Conservation (phyloP, 345 rosid genomes). For the Leavenworthia alabamica region DNA sequence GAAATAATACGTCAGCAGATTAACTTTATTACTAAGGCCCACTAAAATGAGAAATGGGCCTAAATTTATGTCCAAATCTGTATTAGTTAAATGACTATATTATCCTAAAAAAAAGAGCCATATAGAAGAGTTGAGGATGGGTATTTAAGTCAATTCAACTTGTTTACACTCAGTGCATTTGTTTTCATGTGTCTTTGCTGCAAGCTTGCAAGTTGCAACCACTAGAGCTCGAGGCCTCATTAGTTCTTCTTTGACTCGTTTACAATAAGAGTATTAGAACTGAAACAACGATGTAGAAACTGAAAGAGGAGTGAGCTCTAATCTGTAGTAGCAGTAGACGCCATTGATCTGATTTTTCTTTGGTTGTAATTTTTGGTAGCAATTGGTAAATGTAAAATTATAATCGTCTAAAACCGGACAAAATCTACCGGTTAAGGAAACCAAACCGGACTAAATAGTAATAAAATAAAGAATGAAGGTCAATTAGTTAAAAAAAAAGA, state of each 20-base stretch:
- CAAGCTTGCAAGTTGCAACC: too few relatives aligned
- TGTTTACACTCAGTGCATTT: too few relatives aligned
- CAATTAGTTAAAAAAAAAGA: not conserved
- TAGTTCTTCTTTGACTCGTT: too few relatives aligned
- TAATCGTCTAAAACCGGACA: not conserved
- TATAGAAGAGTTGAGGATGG: not conserved
- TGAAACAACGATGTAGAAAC: too few relatives aligned
- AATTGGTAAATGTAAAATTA: not conserved
- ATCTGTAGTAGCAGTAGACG: too few relatives aligned
- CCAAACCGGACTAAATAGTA: constrained; percentile 18
- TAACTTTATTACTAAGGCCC: constrained; percentile 3
- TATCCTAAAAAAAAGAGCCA: not conserved
- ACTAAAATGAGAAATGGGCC: not conserved
- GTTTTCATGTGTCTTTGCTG: too few relatives aligned
- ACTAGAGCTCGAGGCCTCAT: too few relatives aligned
- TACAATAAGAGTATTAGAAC: too few relatives aligned
- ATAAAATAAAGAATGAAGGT: constrained; percentile 1
- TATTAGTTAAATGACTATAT: not conserved
- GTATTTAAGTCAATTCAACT: not conserved
- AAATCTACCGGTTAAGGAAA: not conserved
- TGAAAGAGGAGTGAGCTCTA: too few relatives aligned
- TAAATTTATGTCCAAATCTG: not conserved
- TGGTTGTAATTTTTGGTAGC: too few relatives aligned
- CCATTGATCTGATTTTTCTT: too few relatives aligned
- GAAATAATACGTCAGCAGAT: not conserved